Evolutionary conservation across 441 rosid species (phyloP).

Genomic region (Melastoma candidum): DNA sequence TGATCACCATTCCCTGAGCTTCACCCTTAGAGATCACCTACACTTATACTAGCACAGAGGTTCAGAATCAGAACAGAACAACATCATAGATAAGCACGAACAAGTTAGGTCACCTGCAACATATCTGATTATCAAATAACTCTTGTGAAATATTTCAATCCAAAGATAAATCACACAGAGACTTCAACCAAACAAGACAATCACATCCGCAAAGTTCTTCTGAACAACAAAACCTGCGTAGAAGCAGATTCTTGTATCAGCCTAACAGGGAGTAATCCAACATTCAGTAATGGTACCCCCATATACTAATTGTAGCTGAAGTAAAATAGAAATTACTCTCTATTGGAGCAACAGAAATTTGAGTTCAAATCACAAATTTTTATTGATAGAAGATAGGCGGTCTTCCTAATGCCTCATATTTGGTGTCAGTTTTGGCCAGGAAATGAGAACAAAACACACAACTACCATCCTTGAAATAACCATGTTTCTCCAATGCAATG

Average conservation of each 20-base stretch:
- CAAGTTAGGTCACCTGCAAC: not conserved
- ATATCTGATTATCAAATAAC: not conserved
- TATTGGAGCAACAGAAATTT: no score
- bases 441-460: no score
- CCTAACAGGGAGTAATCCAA: constrained; percentile 34
- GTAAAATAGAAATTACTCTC: no score
- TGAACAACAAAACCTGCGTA: constrained; percentile 98
- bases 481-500: no score
- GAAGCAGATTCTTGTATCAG: constrained; percentile 91
- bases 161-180: not conserved
- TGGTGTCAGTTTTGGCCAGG: no score
- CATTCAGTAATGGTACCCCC: constrained; percentile 13
- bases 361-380: no score
- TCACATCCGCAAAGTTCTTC: constrained; percentile 97
- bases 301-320: not conserved
- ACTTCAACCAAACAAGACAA: constrained; percentile 1
- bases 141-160: not conserved
- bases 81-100: not conserved
- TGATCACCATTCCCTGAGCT: constrained; percentile 99
- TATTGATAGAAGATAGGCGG: no score
- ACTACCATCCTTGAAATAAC: no score
- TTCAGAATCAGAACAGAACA: constrained; percentile 10
- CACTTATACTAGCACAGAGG: constrained; percentile 9
- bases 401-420: no score
- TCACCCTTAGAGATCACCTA: constrained; percentile 97